Base-by-base conservation (phyloP, 2,329 filamentous ascomycete species). In the Fusarium incarnatum region DNA sequence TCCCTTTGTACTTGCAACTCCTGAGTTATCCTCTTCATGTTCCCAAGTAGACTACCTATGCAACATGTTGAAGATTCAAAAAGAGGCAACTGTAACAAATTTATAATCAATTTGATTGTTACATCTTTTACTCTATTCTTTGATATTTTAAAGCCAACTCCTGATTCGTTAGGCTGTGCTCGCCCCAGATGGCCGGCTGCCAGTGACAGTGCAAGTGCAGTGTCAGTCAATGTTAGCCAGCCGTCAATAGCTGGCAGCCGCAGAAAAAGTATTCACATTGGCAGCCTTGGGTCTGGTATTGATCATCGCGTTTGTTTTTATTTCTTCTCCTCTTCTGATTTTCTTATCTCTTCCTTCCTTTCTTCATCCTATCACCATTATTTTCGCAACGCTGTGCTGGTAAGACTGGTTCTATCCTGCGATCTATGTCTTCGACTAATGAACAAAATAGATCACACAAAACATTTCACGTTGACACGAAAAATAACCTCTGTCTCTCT, bases 161-260 rank as follows among this genome's bases (percentile, higher is more conserved):
- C 23, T 34, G 11, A 37, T 10, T 25, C 11, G 25, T 28, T 13
- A 47, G 8, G 18, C 10, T 37, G 18, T 18, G 10, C 10, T 32
- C 34, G 34, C 18, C 34, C 34, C 18, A 37, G 34, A 37, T 37
- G 34, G 7, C 41, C 16, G 22, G 22, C 25, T 32, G 15, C 20
- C 46, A 45, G 42, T 25, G 42, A 12, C 25, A 37, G 34, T 53
- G 49, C 23, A 34, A 37, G 23, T 34, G 30, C 10, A 34, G 49
- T 27, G 32, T 37, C 18, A 10, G 16, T 34, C 34, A 34, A 34
- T 34, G 28, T 15, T 18, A 18, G 48, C 32, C 48, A 40, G 18
- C 32, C 32, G 49, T 28, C 22, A 41, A 53, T n/a, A 53, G 34
- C 49, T 42, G 49, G 49, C 32, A 41, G 48, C 48, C 32, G 48